Percentiles rank a stretch among this genome's conserved stretches.
Evolutionary conservation across 1,284 basidiomycete genomes (phyloP).

Genomic region (Pseudozyma thailandica): DNA sequence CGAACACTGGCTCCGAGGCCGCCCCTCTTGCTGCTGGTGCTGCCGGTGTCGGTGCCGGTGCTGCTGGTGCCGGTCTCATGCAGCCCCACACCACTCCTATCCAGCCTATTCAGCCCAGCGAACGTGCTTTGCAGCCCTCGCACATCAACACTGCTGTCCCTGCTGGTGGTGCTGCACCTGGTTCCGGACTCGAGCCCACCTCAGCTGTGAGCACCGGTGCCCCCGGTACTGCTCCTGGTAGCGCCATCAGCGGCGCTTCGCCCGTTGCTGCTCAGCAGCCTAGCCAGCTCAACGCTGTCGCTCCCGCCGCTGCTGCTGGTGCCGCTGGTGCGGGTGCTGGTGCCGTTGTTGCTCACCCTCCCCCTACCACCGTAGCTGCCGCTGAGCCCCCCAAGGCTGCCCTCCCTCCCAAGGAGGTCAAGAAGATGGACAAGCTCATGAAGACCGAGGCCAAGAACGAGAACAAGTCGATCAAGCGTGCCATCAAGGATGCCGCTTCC

Average conservation of each 20-base stretch:
- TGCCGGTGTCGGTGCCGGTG: slow-evolving; percentile 6
- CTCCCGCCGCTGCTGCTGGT: slow-evolving; percentile 16
- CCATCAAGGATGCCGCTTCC: slow-evolving; percentile 56
- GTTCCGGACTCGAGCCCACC: slow-evolving; percentile 1
- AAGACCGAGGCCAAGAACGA: slow-evolving; percentile 62
- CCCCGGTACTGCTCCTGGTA: slow-evolving; percentile 10
- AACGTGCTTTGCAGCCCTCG: slow-evolving; percentile 21
- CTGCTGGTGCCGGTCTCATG: slow-evolving; percentile 28
- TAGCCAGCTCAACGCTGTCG: slow-evolving; percentile 19
- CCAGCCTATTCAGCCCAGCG: slow-evolving; percentile 32
- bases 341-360: slow-evolving; percentile 17
- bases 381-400: slow-evolving; percentile 28
- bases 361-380: slow-evolving; percentile 30
- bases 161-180: slow-evolving; percentile 21
- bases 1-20: too few relatives aligned
- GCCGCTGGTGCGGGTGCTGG: slow-evolving; percentile 16
- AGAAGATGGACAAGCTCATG: slow-evolving; percentile 64
- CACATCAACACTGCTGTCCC: slow-evolving; percentile 37
- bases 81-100: slow-evolving; percentile 31
- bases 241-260: slow-evolving; percentile 8
- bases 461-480: slow-evolving; percentile 53
- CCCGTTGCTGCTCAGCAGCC: slow-evolving; percentile 16
- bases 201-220: slow-evolving; percentile 9
- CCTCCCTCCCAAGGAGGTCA: slow-evolving; percentile 52
- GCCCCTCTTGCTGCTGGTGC: slow-evolving; percentile 13